Conservation (phyloP, 1,284 basidiomycete species). For the Hymenochaete sp. region DNA sequence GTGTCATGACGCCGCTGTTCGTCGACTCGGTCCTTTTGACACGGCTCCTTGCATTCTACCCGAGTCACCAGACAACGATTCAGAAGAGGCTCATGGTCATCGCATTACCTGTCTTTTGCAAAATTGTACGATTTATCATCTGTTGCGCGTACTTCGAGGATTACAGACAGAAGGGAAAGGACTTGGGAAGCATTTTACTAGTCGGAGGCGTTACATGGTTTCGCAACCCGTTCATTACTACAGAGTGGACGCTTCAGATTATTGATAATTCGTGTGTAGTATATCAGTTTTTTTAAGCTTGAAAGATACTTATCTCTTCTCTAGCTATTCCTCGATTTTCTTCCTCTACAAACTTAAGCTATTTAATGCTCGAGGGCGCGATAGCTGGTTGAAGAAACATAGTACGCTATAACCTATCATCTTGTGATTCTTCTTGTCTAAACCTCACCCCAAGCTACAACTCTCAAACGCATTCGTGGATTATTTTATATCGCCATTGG, state of each 20-base stretch:
- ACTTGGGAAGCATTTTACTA: conserved; percentile 18
- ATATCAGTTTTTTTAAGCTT: too few species aligned
- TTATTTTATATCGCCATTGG: conserved; percentile 28
- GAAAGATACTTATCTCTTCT: conserved; percentile 19
- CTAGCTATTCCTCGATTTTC: conserved; percentile 12
- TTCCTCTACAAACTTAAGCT: conserved; percentile 9
- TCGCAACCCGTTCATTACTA: conserved; percentile 10
- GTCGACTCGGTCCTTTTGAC: conserved; percentile 29
- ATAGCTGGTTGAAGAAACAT: conserved; percentile 2
- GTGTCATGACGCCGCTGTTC: conserved; percentile 24
- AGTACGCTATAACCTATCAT: background rate
- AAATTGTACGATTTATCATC: conserved; percentile 24
- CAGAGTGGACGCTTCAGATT: conserved; percentile 23
- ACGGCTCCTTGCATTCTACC: conserved; percentile 28
- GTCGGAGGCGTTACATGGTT: conserved; percentile 18
- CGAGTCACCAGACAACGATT: conserved; percentile 21
- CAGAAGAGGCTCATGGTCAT: conserved; percentile 21
- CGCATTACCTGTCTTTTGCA: conserved; percentile 22
- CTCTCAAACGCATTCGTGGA: conserved; percentile 21
- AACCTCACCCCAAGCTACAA: conserved; percentile 15
- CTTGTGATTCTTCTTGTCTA: background rate
- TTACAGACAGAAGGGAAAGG: conserved; percentile 17
- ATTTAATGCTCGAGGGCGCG: background rate
- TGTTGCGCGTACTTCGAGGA: too few species aligned
- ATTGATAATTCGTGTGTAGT: conserved; percentile 27